Percentiles rank a stretch among this genome's conserved stretches.
These are phyloP conservation scores for Leccinum arenicola DNA, from an alignment of 768 basidiomycete species.

Conservation along the genomic window DNA sequence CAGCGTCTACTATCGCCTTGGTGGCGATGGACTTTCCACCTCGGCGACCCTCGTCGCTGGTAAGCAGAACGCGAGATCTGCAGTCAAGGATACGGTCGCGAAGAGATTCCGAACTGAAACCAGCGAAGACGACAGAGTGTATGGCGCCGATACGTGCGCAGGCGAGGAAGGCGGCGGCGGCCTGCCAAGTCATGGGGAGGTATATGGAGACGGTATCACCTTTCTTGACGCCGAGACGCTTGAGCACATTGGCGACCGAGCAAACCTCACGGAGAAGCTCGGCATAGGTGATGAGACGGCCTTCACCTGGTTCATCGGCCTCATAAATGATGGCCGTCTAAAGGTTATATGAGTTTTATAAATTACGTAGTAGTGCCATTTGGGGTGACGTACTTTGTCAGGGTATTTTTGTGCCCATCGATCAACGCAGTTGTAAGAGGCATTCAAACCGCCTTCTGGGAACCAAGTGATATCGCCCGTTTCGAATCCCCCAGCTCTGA, in stretches of 20 bases:
- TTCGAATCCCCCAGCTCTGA: slow-evolving; percentile 78
- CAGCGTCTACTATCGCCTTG: slow-evolving; percentile 90
- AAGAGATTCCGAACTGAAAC: slow-evolving; percentile 92
- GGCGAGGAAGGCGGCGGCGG: slow-evolving; percentile 94
- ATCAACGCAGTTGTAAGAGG: slow-evolving; percentile 97
- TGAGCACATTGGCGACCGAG: slow-evolving; percentile 88
- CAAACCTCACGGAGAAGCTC: slow-evolving; percentile 91
- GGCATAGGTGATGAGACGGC: slow-evolving; percentile 71
- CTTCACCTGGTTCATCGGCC: slow-evolving; percentile 88
- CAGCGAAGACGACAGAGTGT: slow-evolving; percentile 97
- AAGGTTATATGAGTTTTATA: not conserved
- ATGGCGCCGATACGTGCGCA: slow-evolving; percentile 96
- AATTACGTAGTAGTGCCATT: not conserved
- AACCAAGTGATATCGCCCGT: slow-evolving; percentile 94
- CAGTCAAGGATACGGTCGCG: slow-evolving; percentile 92
- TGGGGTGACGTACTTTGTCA: slow-evolving; percentile 52
- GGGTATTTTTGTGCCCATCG: slow-evolving; percentile 92
- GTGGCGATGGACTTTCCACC: slow-evolving; percentile 96
- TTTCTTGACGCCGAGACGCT: slow-evolving; percentile 85
- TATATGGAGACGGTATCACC: slow-evolving; percentile 94
- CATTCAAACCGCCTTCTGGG: slow-evolving; percentile 91
- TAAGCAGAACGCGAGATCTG: slow-evolving; percentile 86
- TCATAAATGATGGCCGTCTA: slow-evolving; percentile 97
- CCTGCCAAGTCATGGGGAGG: slow-evolving; percentile 93
- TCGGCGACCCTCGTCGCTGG: slow-evolving; percentile 89